Conservation (phyloP, 345 rosid species). For the Mercurialis annua region DNA sequence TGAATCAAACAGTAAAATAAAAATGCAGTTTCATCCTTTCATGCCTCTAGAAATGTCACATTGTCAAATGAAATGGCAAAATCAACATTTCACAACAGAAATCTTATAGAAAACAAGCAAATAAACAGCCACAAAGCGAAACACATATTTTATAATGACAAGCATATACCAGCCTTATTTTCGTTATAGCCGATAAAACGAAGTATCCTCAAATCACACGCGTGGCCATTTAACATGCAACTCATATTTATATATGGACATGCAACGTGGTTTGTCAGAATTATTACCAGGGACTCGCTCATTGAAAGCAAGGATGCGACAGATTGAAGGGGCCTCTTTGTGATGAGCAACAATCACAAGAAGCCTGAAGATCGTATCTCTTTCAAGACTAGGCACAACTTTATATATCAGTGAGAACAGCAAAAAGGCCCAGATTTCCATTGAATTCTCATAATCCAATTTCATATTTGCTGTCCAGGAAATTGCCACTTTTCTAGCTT, state of each 20-base stretch:
- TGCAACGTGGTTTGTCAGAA: background rate
- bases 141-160: background rate
- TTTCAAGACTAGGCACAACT: constrained; percentile 20
- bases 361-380: constrained; percentile 28
- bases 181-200: background rate
- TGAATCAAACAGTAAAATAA: background rate
- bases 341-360: constrained; percentile 17
- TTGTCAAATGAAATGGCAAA: background rate
- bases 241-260: background rate
- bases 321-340: constrained; percentile 28
- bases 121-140: background rate
- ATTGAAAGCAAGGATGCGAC: constrained; percentile 28
- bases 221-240: background rate
- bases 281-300: constrained; percentile 30
- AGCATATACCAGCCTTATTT: background rate
- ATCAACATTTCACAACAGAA: background rate
- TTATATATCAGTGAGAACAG: constrained; percentile 36
- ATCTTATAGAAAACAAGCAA: background rate
- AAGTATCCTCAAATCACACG: background rate
- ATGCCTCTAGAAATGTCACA: background rate
- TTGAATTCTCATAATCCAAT: constrained; percentile 13
- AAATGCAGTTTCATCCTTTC: background rate
- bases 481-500: constrained; percentile 27
- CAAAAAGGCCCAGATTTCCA: constrained; percentile 35
- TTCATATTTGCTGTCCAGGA: constrained; percentile 35